Evolutionary conservation across 2,329 filamentous ascomycete genomes (phyloP), one percentile per base, ranked within the genome.

Genomic region (Zarea fungicola): DNA sequence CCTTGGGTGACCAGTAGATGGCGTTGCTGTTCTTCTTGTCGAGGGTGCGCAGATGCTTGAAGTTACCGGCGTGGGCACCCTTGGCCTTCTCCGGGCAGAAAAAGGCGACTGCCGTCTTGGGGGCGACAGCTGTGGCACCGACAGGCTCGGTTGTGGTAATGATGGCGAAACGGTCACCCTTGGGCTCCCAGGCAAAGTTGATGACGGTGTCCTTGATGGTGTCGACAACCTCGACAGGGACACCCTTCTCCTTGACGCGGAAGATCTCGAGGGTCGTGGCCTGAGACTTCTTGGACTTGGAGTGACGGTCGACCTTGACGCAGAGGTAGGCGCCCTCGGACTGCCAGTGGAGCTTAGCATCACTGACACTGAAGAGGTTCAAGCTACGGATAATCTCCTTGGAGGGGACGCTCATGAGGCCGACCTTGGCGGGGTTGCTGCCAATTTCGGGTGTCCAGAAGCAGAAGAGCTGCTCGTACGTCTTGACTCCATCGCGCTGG

Each of bases 21-120:
- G 89, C 91, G 65, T 99, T 99, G 80, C 87, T 96, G 73, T 95
- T 97, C 83, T 97, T 97, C 83, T 97, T 97, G 62, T 99, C 93
- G 49, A 96, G 77, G 8, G 91, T 97, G 55, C 90, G 84, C 58
- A 97, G 84, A 65, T 95, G 89, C 76, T 92, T 95, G 80, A 97
- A 99, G 77, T 95, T 96, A 55, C 93, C 93, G 28, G 88, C 77
- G 21, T 80, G 77, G 45, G 80, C 66, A 23, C 79, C 89, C 80
- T 97, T 99, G 62, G 81, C 74, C 77, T 96, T 97, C 69, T 99
- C 93, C 1, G 93, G 91, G 60, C 89, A 92, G 77, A 96, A 99
- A 80, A 99, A 99, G 28, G 89, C 81, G 18, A 97, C 92, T 0
- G 90, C 80, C 1, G 93, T 97, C 79, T 99, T 99, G 55, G 93